Percentiles rank a stretch among this genome's conserved stretches.
Conservation (phyloP, 495 filamentous ascomycete species). For the Glonium stellatum region DNA sequence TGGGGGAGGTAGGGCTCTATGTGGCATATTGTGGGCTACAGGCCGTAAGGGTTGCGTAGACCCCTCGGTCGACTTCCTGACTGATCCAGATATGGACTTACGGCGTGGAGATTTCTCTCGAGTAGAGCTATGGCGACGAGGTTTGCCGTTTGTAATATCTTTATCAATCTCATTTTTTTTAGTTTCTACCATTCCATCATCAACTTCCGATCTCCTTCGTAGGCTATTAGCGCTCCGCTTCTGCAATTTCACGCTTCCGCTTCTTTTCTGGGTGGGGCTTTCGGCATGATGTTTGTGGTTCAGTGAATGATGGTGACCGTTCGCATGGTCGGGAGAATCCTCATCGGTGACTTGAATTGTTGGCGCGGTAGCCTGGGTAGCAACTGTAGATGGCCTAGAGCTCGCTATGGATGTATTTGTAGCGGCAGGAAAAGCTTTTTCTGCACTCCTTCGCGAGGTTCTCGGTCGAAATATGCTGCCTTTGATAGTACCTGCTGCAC, state of each 20-base stretch:
- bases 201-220: slow-evolving; percentile 13
- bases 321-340: slow-evolving; percentile 25
- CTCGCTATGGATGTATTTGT: slow-evolving; percentile 18
- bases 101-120: slow-evolving; percentile 11
- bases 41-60: slow-evolving; percentile 40
- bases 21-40: slow-evolving; percentile 46
- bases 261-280: slow-evolving; percentile 14
- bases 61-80: slow-evolving; percentile 22
- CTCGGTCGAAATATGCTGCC: slow-evolving; percentile 63
- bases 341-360: slow-evolving; percentile 39
- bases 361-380: slow-evolving; percentile 24
- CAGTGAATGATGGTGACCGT: slow-evolving; percentile 28
- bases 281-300: slow-evolving; percentile 21
- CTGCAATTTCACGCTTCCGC: slow-evolving; percentile 18
- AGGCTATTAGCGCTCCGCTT: slow-evolving; percentile 25
- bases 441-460: slow-evolving; percentile 30
- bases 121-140: slow-evolving; percentile 8
- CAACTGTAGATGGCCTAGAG: slow-evolving; percentile 26
- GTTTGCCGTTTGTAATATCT: slow-evolving; percentile 10
- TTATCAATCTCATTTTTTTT: slow-evolving; percentile 17
- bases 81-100: slow-evolving; percentile 16
- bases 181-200: slow-evolving; percentile 1
- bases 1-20: slow-evolving; percentile 40
- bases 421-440: neutral
- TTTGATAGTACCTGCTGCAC: slow-evolving; percentile 61